Evolutionary conservation across 106 monocot genomes (phyloP).

Genomic region (Xerophyta viscosa): DNA sequence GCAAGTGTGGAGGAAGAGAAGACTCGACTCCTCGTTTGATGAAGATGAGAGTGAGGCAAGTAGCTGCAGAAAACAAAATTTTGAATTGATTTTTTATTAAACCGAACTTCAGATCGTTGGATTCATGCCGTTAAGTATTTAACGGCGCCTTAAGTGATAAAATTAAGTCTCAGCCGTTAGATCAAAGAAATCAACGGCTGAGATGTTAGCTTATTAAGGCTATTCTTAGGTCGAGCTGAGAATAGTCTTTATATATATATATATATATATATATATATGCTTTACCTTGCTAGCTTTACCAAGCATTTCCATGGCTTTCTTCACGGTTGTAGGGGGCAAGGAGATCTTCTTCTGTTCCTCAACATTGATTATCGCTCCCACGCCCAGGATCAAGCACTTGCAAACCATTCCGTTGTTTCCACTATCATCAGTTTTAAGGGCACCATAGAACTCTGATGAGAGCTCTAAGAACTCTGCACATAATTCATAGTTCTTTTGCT

Average conservation of each 20-base stretch:
- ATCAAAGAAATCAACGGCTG: too few relatives aligned
- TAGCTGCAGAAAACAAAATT: conserved; percentile 48
- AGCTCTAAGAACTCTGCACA: conserved; percentile 71
- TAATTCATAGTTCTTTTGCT: conserved; percentile 41
- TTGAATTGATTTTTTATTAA: too few relatives aligned
- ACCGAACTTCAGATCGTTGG: too few relatives aligned
- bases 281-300: conserved; percentile 66
- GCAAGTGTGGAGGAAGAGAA: conserved; percentile 68
- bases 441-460: conserved; percentile 66
- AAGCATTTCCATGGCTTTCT: conserved; percentile 73
- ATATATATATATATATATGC: too few relatives aligned
- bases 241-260: too few relatives aligned
- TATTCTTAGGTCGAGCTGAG: too few relatives aligned
- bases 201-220: too few relatives aligned
- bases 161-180: too few relatives aligned
- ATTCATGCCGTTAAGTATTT: too few relatives aligned
- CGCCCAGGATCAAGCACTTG: conserved; percentile 57
- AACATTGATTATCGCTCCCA: conserved; percentile 46
- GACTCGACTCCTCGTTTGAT: conserved; percentile 11
- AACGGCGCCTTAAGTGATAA: too few relatives aligned
- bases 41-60: conserved; percentile 33
- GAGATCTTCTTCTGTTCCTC: conserved; percentile 45
- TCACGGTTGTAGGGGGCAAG: conserved; percentile 41
- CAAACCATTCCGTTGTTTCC: conserved; percentile 43
- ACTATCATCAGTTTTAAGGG: conserved; percentile 13